Conservation (phyloP, 306 rosid genomes). For the Fagus sylvatica region DNA sequence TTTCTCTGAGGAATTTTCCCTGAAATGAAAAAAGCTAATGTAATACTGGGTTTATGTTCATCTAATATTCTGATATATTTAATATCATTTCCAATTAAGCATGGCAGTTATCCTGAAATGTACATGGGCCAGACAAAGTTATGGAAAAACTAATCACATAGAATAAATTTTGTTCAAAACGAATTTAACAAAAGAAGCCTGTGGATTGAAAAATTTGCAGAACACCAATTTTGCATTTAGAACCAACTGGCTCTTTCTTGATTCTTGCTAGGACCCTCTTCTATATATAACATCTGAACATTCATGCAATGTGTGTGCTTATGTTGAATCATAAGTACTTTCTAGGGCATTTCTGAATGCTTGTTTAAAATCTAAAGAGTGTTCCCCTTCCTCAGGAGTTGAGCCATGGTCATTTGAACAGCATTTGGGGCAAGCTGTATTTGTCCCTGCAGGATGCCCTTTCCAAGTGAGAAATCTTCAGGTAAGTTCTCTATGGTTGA, state of each 20-base stretch:
- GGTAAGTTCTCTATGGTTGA: slow-evolving; percentile 44
- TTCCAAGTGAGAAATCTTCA: slow-evolving; percentile 85
- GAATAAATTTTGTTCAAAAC: not conserved
- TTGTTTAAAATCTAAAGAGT: slow-evolving; percentile 4
- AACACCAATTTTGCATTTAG: not conserved
- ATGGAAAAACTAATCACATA: not conserved
- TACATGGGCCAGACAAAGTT: not conserved
- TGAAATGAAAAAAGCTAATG: not conserved
- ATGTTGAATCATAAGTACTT: not conserved
- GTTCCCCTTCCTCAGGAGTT: slow-evolving; percentile 56
- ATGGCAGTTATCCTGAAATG: not conserved
- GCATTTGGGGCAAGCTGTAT: slow-evolving; percentile 80
- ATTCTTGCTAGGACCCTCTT: not conserved
- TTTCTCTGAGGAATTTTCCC: slow-evolving; percentile 11
- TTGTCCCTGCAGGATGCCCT: slow-evolving; percentile 98
- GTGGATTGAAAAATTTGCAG: not conserved
- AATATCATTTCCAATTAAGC: not conserved
- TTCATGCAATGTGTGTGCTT: not conserved
- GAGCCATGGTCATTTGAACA: slow-evolving; percentile 99
- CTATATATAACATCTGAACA: not conserved
- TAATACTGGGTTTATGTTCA: not conserved
- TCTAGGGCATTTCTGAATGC: not conserved
- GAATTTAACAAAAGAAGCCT: not conserved
- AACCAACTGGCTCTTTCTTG: not conserved
- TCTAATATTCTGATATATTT: not conserved